Evolutionary conservation across 2,329 filamentous ascomycete genomes (phyloP), one percentile per base, ranked within the genome.

Genomic region (Penicillium fuscoglaucum): DNA sequence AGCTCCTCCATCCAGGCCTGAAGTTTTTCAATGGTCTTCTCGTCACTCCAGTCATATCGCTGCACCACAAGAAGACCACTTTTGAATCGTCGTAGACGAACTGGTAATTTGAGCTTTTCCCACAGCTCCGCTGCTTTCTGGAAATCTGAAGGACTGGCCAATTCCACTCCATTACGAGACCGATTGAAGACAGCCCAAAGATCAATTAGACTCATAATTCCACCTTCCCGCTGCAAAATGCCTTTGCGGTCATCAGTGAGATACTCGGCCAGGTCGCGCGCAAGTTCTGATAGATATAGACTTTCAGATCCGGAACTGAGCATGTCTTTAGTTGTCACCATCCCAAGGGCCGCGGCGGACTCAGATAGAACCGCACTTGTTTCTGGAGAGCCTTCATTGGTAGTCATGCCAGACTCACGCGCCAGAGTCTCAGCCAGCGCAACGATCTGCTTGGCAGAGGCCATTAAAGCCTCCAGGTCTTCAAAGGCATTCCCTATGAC

Each of bases 181-280:
- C 93, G 86, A 75, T 99, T 99, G 80, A 98, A 98, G 63, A 96
- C 86, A 29, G 92, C 91, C 92, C 92, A 97, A 0, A 96, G 82
- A 70, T 97, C 93, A 13, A 96, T 91, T 1, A 97, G 81, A 39
- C 87, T 93, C 72, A 96, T 90, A 66, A 96, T 95, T 1, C 93
- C 93, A 6, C 92, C 93, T 48, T 93, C 89, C 61, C 85, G 87
- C 57, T 87, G 87, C 24, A 96, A 79, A 1, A 96, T 83, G 0
- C 90, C 90, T 55, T 89, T 84, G 3, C 87, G 82, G 72, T 96
- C 92, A 72, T 96, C 92, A 0, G 91, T 93, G 12, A 96, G 79
- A 68, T 93, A 96, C 74, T 96, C 92, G 8, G 92, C 93, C 5
- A 96, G 76, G 67, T 93, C 93, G 35, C 91, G 85, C 5, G 92